Evolutionary conservation across 805 yeast genomes (phyloP).

Genomic region (Saccharomycopsis oosterbeekiorum): DNA sequence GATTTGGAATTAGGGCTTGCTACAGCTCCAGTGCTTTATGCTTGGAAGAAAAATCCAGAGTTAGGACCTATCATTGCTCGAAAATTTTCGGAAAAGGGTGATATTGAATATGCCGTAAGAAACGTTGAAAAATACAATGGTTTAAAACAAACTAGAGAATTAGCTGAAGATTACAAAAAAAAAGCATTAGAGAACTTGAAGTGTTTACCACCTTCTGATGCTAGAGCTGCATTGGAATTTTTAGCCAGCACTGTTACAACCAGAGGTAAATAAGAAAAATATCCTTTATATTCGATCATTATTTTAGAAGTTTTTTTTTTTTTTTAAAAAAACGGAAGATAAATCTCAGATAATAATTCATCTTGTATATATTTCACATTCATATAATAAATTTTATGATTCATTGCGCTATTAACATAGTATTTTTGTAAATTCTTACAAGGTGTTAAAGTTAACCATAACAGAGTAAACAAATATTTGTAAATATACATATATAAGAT

Average conservation of each 20-base stretch:
- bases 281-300: not conserved
- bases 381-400: not conserved
- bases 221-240: constrained; percentile 77
- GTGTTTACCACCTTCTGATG: constrained; percentile 76
- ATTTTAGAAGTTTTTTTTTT: not conserved
- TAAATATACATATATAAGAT: no score
- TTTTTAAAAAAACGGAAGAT: not conserved
- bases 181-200: constrained; percentile 66
- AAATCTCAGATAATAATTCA: not conserved
- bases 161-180: constrained; percentile 73
- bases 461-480: no score
- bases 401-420: not conserved
- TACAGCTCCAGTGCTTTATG: constrained; percentile 91
- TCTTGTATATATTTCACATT: not conserved
- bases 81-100: constrained; percentile 73
- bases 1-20: constrained; percentile 91
- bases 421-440: not conserved
- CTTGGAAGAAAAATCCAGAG: constrained; percentile 84
- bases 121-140: constrained; percentile 69
- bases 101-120: constrained; percentile 68
- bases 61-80: constrained; percentile 77
- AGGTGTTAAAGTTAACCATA: no score
- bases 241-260: constrained; percentile 77
- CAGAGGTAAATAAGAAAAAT: constrained; percentile 48
- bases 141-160: constrained; percentile 57